phyloP scores from a whole-genome alignment of 306 rosid species.

The Citrullus colocynthis region DNA sequence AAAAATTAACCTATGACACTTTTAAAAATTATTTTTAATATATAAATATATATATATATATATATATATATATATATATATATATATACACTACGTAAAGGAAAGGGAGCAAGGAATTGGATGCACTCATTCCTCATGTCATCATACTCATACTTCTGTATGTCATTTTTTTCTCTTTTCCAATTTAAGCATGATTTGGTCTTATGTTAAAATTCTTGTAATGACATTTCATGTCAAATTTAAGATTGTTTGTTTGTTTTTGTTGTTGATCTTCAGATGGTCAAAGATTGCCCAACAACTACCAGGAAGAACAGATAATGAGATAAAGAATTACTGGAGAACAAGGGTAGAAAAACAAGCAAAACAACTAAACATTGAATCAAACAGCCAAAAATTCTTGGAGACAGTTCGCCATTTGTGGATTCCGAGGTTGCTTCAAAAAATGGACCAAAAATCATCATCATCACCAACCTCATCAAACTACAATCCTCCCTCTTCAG shows the following conservation, averaged over 20 bases:
- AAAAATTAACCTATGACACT: too few relatives aligned
- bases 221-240: not conserved
- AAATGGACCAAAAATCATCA: conserved; percentile 46
- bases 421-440: conserved; percentile 68
- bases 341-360: conserved; percentile 90
- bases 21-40: too few relatives aligned
- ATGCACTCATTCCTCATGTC: too few relatives aligned
- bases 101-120: too few relatives aligned
- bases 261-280: conserved; percentile 33
- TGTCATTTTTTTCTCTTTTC: too few relatives aligned
- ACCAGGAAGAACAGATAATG: conserved; percentile 93
- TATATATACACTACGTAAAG: too few relatives aligned
- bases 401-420: conserved; percentile 67
- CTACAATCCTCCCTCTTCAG: not conserved
- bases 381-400: conserved; percentile 60
- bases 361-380: conserved; percentile 68
- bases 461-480: not conserved
- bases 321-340: conserved; percentile 88
- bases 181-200: too few relatives aligned
- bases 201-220: too few relatives aligned
- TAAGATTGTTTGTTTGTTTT: not conserved
- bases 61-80: too few relatives aligned
- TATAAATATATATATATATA: too few relatives aligned
- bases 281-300: conserved; percentile 82
- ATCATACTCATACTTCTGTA: too few relatives aligned